Percentiles rank a stretch among this genome's conserved stretches.
phyloP scores from a whole-genome alignment of 176 grass and related monocot genomes.

The Saccharum spontaneum region DNA sequence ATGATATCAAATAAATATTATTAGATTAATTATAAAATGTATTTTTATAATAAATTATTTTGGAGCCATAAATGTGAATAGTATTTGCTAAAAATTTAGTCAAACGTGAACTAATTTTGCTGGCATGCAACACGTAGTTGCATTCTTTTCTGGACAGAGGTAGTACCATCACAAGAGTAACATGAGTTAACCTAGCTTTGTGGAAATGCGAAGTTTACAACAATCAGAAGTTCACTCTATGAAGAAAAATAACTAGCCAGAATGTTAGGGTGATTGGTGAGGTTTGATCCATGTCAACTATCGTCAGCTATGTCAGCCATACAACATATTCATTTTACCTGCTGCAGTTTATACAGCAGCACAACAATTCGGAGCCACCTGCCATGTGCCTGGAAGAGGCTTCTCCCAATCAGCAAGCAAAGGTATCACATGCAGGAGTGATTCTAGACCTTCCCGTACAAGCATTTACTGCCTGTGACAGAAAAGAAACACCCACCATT shows the following conservation, averaged over 20 bases:
- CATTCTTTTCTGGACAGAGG: too few species aligned
- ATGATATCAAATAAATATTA: too few species aligned
- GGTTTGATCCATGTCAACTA: not conserved
- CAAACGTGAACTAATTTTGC: too few species aligned
- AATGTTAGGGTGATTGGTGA: not conserved
- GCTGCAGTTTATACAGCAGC: not conserved
- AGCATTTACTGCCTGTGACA: not conserved
- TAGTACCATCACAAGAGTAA: not conserved
- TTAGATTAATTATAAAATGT: too few species aligned
- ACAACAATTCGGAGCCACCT: not conserved
- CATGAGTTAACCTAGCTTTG: not conserved
- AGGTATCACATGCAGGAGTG: not conserved
- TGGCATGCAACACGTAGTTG: too few species aligned
- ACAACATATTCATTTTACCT: not conserved
- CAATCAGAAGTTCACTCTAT: not conserved
- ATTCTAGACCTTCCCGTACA: not conserved
- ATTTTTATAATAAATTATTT: too few species aligned
- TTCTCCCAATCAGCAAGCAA: not conserved
- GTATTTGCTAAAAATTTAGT: too few species aligned
- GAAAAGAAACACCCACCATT: conserved; percentile 1
- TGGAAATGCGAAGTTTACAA: conserved; percentile 17
- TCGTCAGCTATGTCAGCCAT: not conserved
- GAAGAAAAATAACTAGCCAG: not conserved
- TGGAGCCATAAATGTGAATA: too few species aligned
- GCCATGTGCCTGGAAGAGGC: not conserved